Conservation (phyloP, 139 green algal species). For the Astrephomene gubernaculifera region DNA sequence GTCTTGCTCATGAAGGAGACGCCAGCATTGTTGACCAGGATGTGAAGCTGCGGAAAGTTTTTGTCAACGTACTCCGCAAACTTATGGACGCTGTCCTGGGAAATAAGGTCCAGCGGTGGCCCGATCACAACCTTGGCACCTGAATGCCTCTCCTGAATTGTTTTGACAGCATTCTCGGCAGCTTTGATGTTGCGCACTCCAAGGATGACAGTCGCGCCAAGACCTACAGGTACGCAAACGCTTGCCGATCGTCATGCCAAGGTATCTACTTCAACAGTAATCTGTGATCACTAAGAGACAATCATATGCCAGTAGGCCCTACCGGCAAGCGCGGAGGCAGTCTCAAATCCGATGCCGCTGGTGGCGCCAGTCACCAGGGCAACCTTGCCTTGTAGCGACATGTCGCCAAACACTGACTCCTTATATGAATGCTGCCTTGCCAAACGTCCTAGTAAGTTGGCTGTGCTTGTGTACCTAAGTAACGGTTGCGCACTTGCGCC, state of each 20-base stretch:
- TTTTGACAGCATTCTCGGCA: slow-evolving; percentile 54
- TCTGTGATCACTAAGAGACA: too few relatives aligned
- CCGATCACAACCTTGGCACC: slow-evolving; percentile 55
- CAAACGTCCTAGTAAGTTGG: too few relatives aligned
- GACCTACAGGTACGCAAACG: slow-evolving; percentile 4
- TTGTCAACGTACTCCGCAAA: slow-evolving; percentile 61
- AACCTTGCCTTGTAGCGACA: slow-evolving; percentile 63
- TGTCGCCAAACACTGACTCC: too few relatives aligned
- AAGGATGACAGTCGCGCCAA: slow-evolving; percentile 69
- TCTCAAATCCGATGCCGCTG: slow-evolving; percentile 69
- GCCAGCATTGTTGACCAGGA: slow-evolving; percentile 68
- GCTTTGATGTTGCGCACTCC: slow-evolving; percentile 64
- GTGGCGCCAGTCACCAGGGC: slow-evolving; percentile 73
- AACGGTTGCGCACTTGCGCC: too few relatives aligned
- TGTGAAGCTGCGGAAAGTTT: slow-evolving; percentile 47
- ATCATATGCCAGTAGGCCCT: too few relatives aligned
- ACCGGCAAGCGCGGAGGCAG: slow-evolving; percentile 64
- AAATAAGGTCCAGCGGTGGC: slow-evolving; percentile 61
- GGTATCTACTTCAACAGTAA: too few relatives aligned
- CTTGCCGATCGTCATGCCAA: background rate
- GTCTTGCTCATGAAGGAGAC: slow-evolving; percentile 58
- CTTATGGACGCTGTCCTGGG: slow-evolving; percentile 60
- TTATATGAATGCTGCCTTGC: too few relatives aligned
- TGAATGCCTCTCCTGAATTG: slow-evolving; percentile 49
- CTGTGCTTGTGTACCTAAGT: too few relatives aligned